Evolutionary conservation across 1,139 yeast genomes (phyloP), one percentile per base, ranked within the genome.

Genomic region (Candida buenavistaensis): DNA sequence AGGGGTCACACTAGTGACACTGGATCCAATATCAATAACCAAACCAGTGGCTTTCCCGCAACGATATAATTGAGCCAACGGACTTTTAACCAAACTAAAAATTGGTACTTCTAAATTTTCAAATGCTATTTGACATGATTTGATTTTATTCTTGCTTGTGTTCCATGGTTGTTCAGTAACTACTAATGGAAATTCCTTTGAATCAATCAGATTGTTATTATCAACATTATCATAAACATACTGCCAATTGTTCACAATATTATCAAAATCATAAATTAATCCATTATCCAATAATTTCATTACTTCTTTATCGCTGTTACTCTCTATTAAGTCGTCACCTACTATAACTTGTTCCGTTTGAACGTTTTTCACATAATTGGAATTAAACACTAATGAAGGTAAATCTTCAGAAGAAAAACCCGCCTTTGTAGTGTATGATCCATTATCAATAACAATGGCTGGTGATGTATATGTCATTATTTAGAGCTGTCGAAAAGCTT

Each of bases 361-460:
- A 9, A 48, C 43, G 20, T 59, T 40, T 39, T 56, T 59, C 43
- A 65, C 58, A 51, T 82, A 82, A 36, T 72, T 66, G 12, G 87
- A 69, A 35, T 80, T 76, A 47, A 81, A 67, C 4, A 77, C 73
- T 27, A 80, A 54, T 15, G 75, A 60, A 1, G 94, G 94, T 26
- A 78, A 55, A 35, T 82, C 86, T 34, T 73, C 81, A 41, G 74
- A 74, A 7, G 87, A 81, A 47, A 81, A 73, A 7, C 90, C 90
- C 1, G 89, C 89, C 40, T 80, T 75, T 26, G 88, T 81, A 11
- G 74, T 65, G 40, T 72, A 64, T 2, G 86, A 70, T 16, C 88
- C 89, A 50, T 78, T 77, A 54, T 83, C 89, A 29, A 83, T 78
- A 33, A 83, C 85, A 13, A 82, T 75, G 13, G 85, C 75, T 8